Percentiles rank a stretch among this genome's conserved stretches.
phyloP scores from a whole-genome alignment of 1,284 basidiomycete species.

The Mrakiaceae sp. region DNA sequence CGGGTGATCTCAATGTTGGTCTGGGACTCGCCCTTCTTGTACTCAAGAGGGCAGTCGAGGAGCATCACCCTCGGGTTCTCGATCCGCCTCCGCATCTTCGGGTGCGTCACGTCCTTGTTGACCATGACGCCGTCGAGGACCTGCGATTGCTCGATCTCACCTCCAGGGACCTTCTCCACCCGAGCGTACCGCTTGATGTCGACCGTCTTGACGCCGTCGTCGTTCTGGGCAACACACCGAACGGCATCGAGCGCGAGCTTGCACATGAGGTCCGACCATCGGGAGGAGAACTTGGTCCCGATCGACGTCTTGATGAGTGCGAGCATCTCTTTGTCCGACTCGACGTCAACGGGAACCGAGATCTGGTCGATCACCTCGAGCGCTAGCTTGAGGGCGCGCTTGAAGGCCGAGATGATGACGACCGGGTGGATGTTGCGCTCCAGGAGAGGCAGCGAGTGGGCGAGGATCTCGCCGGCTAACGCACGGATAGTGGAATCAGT shows the following conservation, averaged over 20 bases:
- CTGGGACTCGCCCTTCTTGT: constrained; percentile 98
- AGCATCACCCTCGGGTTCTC: constrained; percentile 80
- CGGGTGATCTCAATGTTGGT: constrained; percentile 98
- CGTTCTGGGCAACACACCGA: constrained; percentile 56
- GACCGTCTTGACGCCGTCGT: constrained; percentile 60
- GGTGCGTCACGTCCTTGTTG: constrained; percentile 98
- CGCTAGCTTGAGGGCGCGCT: constrained; percentile 84
- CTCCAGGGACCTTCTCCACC: constrained; percentile 94
- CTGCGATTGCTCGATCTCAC: constrained; percentile 85
- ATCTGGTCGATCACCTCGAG: constrained; percentile 78
- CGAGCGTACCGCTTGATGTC: constrained; percentile 97
- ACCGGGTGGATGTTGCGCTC: constrained; percentile 97
- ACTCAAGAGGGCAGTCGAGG: constrained; percentile 93
- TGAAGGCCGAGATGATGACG: constrained; percentile 96
- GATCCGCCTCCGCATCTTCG: constrained; percentile 88
- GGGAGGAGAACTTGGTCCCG: constrained; percentile 94
- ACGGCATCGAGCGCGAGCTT: constrained; percentile 85
- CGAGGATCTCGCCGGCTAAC: constrained; percentile 94
- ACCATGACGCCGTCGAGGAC: constrained; percentile 90
- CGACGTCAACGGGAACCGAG: constrained; percentile 79
- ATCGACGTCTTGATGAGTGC: constrained; percentile 96
- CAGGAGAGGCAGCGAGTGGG: constrained; percentile 80
- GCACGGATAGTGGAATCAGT: constrained; percentile 1
- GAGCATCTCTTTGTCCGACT: constrained; percentile 84
- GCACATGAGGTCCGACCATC: constrained; percentile 98